Evolutionary conservation across 2,329 filamentous ascomycete genomes (phyloP).

Genomic region (Hirsutella rhossiliensis): DNA sequence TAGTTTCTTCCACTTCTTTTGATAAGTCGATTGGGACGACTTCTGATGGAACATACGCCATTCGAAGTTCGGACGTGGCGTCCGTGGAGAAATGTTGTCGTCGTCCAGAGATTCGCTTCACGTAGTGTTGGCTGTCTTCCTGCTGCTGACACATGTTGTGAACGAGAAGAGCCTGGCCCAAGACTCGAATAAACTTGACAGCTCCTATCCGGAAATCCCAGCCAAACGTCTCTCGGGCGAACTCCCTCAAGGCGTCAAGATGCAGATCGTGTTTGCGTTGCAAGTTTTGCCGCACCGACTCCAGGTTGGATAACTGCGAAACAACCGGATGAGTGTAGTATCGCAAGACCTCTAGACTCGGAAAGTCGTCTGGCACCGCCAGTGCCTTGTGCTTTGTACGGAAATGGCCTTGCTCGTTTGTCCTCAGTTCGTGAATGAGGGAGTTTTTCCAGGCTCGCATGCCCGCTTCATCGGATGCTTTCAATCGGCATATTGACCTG

Average conservation of each 20-base stretch:
- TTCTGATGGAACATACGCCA: slow-evolving; percentile 64
- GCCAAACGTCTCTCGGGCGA: slow-evolving; percentile 69
- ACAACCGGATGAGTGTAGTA: slow-evolving; percentile 86
- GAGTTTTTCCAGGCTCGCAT: slow-evolving; percentile 60
- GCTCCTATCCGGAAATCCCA: slow-evolving; percentile 74
- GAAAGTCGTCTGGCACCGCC: slow-evolving; percentile 69
- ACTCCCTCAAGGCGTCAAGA: slow-evolving; percentile 50
- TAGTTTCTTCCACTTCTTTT: slow-evolving; percentile 53
- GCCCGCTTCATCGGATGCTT: slow-evolving; percentile 43
- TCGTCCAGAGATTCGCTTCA: slow-evolving; percentile 55
- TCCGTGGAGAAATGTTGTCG: slow-evolving; percentile 66
- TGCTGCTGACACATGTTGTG: slow-evolving; percentile 32
- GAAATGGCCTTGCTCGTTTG: slow-evolving; percentile 77
- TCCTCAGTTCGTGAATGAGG: slow-evolving; percentile 63
- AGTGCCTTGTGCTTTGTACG: slow-evolving; percentile 62
- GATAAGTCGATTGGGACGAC: slow-evolving; percentile 69
- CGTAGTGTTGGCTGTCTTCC: slow-evolving; percentile 28
- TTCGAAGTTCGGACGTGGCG: slow-evolving; percentile 60
- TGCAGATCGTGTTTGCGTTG: slow-evolving; percentile 12
- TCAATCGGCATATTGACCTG: slow-evolving; percentile 55
- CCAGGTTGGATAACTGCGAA: slow-evolving; percentile 44
- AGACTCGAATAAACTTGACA: slow-evolving; percentile 68
- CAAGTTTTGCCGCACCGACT: slow-evolving; percentile 13
- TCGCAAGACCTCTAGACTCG: slow-evolving; percentile 62
- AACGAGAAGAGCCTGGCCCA: slow-evolving; percentile 65